A percentile compares a stretch with the other conserved stretches of the same genome.
Evolutionary conservation across 768 basidiomycete genomes (phyloP).

Genomic region (Agaricus subrufescens): DNA sequence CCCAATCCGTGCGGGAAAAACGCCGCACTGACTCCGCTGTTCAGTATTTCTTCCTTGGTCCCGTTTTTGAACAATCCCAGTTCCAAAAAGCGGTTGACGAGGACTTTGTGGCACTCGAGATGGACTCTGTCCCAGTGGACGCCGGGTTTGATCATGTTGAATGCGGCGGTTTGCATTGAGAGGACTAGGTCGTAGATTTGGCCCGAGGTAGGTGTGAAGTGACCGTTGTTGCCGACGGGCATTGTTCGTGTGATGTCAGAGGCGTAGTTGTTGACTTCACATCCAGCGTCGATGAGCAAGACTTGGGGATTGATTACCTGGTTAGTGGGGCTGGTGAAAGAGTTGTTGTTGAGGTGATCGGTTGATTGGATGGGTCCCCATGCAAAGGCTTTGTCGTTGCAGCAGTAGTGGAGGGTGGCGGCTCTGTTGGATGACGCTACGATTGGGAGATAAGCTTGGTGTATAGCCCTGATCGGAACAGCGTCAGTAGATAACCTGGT

Average conservation of each 20-base stretch:
- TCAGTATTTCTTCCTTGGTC: constrained; percentile 61
- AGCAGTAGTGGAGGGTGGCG: constrained; percentile 91
- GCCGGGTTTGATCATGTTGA: constrained; percentile 61
- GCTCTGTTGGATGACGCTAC: constrained; percentile 85
- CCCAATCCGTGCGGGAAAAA: constrained; percentile 96
- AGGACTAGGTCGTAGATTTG: constrained; percentile 86
- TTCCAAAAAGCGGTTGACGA: constrained; percentile 77
- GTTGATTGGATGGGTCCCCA: constrained; percentile 69
- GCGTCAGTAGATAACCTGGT: background rate
- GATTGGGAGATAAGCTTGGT: constrained; percentile 91
- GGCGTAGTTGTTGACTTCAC: constrained; percentile 66
- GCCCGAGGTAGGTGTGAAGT: constrained; percentile 75
- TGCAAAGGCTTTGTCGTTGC: constrained; percentile 83
- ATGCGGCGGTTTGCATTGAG: constrained; percentile 73
- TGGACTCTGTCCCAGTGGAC: constrained; percentile 90
- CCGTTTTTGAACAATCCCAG: constrained; percentile 81
- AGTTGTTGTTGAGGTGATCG: constrained; percentile 49
- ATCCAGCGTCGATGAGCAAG: constrained; percentile 90
- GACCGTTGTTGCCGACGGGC: constrained; percentile 92
- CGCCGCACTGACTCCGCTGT: constrained; percentile 70
- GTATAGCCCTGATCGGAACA: constrained; percentile 52
- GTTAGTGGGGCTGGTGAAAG: constrained; percentile 27
- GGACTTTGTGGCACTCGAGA: constrained; percentile 71
- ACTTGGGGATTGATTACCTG: constrained; percentile 59
- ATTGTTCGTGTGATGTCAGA: constrained; percentile 72